phyloP scores from a whole-genome alignment of 2,329 filamentous ascomycete species.

The Thielaviopsis populi region DNA sequence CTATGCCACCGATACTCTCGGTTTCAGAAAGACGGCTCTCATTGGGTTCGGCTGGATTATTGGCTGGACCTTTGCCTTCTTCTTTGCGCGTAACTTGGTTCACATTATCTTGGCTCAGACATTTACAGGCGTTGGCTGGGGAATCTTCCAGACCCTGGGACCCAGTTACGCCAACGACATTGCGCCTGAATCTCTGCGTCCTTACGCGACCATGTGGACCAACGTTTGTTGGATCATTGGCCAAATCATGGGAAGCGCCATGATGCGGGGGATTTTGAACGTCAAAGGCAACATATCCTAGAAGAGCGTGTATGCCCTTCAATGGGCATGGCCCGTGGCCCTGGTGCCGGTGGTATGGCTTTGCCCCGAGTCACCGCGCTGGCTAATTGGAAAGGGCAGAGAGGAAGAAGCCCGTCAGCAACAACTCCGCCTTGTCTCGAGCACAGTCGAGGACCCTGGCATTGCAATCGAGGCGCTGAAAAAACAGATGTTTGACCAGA shows the following conservation, averaged over 20 bases:
- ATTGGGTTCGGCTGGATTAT: constrained; percentile 25
- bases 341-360: constrained; percentile 26
- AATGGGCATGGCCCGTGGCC: constrained; percentile 31
- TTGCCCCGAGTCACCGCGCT: constrained; percentile 30
- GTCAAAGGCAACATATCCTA: constrained; percentile 28
- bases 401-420: constrained; percentile 21
- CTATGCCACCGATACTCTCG: constrained; percentile 27
- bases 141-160: constrained; percentile 27
- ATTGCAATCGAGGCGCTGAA: constrained; percentile 19
- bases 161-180: constrained; percentile 30
- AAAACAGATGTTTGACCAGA: constrained; percentile 11
- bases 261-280: constrained; percentile 26
- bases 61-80: constrained; percentile 29
- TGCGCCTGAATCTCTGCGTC: constrained; percentile 23
- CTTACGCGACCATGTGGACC: constrained; percentile 27
- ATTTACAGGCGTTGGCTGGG: constrained; percentile 29
- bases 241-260: constrained; percentile 28
- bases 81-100: constrained; percentile 27
- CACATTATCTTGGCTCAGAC: constrained; percentile 28
- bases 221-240: constrained; percentile 32
- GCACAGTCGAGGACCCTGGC: constrained; percentile 20
- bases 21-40: constrained; percentile 29
- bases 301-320: constrained; percentile 30
- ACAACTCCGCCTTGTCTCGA: constrained; percentile 21
- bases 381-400: constrained; percentile 29